Conservation (phyloP, 495 filamentous ascomycete species). For the Hyaloscypha finlandica region DNA sequence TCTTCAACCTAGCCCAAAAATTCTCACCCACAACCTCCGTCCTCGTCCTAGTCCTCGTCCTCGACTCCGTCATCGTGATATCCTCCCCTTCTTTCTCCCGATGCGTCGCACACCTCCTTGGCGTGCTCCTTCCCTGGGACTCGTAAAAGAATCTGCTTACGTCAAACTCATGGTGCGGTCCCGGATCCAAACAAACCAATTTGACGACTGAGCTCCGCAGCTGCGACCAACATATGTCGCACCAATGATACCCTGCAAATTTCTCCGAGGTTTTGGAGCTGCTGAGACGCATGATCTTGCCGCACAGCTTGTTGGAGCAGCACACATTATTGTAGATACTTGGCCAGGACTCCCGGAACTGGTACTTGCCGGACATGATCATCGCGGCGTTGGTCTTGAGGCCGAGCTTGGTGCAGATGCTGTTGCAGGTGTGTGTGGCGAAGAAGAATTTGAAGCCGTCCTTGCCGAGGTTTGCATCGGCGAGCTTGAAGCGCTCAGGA, state of each 20-base stretch:
- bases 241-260: slow-evolving; percentile 36
- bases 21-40: background rate
- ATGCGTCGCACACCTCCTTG: slow-evolving; percentile 5
- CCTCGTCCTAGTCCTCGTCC: background rate
- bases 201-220: slow-evolving; percentile 22
- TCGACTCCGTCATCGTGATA: background rate
- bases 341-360: slow-evolving; percentile 34
- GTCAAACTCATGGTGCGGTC: slow-evolving; percentile 15
- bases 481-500: slow-evolving; percentile 34
- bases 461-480: slow-evolving; percentile 31
- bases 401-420: slow-evolving; percentile 39
- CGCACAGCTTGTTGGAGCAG: slow-evolving; percentile 44
- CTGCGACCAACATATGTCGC: slow-evolving; percentile 37
- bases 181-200: slow-evolving; percentile 21
- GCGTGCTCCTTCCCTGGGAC: slow-evolving; percentile 10
- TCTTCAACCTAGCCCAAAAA: background rate
- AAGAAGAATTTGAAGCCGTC: slow-evolving; percentile 46
- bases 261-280: slow-evolving; percentile 23
- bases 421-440: slow-evolving; percentile 39
- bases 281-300: slow-evolving; percentile 30
- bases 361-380: slow-evolving; percentile 25
- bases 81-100: background rate
- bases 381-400: slow-evolving; percentile 34
- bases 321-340: slow-evolving; percentile 27
- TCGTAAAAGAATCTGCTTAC: slow-evolving; percentile 14